Conservation (phyloP, 2,329 filamentous ascomycete species). For the Fusarium coffeatum region DNA sequence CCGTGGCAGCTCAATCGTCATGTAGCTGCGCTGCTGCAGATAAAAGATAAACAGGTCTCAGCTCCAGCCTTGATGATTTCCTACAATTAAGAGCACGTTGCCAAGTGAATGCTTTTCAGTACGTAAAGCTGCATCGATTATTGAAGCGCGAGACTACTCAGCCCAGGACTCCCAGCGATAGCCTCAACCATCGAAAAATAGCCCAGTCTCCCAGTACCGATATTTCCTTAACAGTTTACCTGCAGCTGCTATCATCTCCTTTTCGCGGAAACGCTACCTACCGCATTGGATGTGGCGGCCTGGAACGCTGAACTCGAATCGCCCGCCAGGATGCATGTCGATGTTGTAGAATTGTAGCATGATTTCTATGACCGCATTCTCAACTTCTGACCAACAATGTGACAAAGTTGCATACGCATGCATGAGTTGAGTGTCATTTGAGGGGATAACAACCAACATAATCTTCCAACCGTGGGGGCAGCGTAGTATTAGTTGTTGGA, state of each 20-base stretch:
- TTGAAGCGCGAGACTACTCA: background rate
- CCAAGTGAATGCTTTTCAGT: background rate
- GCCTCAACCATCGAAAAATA: background rate
- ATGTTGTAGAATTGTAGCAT: slow-evolving; percentile 26
- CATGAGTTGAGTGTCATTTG: background rate
- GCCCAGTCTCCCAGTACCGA: background rate
- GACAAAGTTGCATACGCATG: background rate
- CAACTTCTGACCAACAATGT: slow-evolving; percentile 3
- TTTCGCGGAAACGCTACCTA: background rate
- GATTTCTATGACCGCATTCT: slow-evolving; percentile 4
- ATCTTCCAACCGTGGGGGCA: background rate
- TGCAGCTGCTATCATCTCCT: background rate
- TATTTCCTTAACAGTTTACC: background rate
- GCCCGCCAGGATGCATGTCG: slow-evolving; percentile 8
- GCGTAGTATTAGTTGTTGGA: background rate
- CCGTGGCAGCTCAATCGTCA: background rate
- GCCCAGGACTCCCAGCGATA: background rate
- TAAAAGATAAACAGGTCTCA: background rate
- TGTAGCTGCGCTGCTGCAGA: background rate
- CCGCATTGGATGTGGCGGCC: slow-evolving; percentile 15
- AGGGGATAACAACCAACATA: background rate
- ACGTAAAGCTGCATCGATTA: background rate
- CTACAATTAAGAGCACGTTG: background rate
- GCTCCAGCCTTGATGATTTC: background rate
- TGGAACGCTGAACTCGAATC: background rate